Evolutionary conservation across 2,329 filamentous ascomycete genomes (phyloP), one percentile per base, ranked within the genome.

Genomic region (Fusarium buxicola): DNA sequence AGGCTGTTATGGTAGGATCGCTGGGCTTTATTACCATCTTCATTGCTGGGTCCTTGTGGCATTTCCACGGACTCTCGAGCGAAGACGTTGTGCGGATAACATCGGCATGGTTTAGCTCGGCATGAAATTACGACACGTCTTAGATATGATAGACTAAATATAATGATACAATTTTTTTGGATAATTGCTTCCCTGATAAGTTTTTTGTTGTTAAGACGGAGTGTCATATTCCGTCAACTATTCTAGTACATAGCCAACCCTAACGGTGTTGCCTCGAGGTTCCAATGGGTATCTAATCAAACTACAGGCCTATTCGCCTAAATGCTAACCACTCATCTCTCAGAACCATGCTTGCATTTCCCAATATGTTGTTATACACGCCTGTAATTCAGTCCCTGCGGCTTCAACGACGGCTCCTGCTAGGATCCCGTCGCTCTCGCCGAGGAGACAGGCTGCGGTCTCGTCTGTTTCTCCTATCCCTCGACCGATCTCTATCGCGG

Each of bases 361-460:
- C 16, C 34, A 36, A 12, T n/a, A 28, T n/a, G 15, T 11, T 46
- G 9, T 40, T 40, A 13, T 34, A 40, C 40, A 46, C 30, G 41
- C 31, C 28, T 12, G 10, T 24, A 32, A 38, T 8, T 75, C 53
- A 73, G 71, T 49, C 73, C 74, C 41, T 77, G 73, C 32, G 74
- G 71, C 55, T 82, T 77, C 73, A 79, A 71, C 66, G 77, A 75
- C 72, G 79, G 70, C 52, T 76, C 70, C 67, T 73, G 72, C 58
- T 82, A 73, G 70, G 73, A 27, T 73, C 70, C n/a, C 75, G 70
- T 44, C 76, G 63, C 35, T 77, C 73, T 44, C 74, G 69, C 7
- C 74, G 73, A 9, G 75, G 74, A 8, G 76, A 77, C 35, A 70
- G n/a, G 55, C 74, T 78, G 18, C 63, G 56, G 7, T 61, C 71